Percentiles rank a stretch among this genome's conserved stretches.
These are phyloP conservation scores for Coffea canephora DNA, from an alignment of 257 asterid genomes.

Conservation along the genomic window DNA sequence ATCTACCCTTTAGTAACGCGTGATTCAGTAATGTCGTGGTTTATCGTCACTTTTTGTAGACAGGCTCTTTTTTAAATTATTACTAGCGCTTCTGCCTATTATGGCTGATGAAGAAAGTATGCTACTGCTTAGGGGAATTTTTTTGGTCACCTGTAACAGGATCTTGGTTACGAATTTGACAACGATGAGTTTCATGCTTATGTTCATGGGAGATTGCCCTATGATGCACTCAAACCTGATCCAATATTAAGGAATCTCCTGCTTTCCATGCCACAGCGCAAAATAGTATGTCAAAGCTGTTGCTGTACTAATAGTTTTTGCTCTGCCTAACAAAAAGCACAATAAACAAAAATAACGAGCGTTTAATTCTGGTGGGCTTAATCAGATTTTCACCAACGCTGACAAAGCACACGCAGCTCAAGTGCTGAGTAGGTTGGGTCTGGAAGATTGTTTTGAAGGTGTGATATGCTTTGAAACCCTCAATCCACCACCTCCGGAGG, in stretches of 20 bases:
- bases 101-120: no score
- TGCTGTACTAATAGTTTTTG: no score
- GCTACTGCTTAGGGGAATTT: not conserved
- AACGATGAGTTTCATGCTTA: constrained; percentile 71
- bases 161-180: constrained; percentile 74
- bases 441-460: constrained; percentile 88
- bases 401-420: constrained; percentile 66
- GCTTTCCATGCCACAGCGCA: constrained; percentile 73
- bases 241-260: constrained; percentile 65
- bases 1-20: no score
- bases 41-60: no score
- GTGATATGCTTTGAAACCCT: constrained; percentile 88
- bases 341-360: not conserved
- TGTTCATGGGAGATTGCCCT: constrained; percentile 85
- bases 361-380: not conserved
- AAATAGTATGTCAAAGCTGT: constrained; percentile 50
- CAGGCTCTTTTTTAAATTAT: no score
- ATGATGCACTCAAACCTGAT: constrained; percentile 69
- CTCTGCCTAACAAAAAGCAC: not conserved
- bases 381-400: constrained; percentile 81
- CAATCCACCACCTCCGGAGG: constrained; percentile 37
- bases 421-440: constrained; percentile 61
- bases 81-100: no score
- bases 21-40: no score
- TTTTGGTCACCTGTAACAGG: constrained; percentile 32